These are phyloP conservation scores for Globisporangium canariense DNA, from an alignment of 352 stramenopile species.

Conservation along the genomic window DNA sequence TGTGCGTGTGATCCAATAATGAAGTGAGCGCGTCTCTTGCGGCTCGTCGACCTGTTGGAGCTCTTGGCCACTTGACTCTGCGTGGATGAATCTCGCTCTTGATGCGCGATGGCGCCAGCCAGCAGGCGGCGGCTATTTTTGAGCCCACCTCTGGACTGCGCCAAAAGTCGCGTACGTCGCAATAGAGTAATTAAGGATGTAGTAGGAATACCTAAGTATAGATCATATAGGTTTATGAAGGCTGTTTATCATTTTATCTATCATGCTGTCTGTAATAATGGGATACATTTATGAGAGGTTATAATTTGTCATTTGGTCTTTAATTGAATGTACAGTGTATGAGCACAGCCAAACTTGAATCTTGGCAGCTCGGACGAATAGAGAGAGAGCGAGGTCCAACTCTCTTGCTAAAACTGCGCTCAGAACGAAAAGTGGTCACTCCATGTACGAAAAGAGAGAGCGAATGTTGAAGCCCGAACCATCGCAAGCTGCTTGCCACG, in stretches of 20 bases:
- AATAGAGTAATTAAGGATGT: too few species aligned
- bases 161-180: not conserved
- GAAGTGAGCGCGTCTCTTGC: too few species aligned
- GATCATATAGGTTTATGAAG: not conserved
- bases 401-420: not conserved
- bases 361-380: not conserved
- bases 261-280: too few species aligned
- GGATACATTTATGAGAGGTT: not conserved
- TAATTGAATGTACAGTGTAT: not conserved
- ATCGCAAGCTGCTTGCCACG: conserved; percentile 1
- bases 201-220: not conserved
- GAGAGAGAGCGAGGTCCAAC: not conserved
- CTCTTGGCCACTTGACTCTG: not conserved
- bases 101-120: not conserved
- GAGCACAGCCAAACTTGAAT: not conserved
- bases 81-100: not conserved
- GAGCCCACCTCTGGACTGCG: not conserved
- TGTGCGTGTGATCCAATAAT: not conserved
- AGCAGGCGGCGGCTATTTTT: not conserved
- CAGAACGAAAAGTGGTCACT: not conserved
- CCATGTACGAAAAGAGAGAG: not conserved
- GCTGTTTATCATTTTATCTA: too few species aligned
- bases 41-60: not conserved
- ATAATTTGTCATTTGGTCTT: not conserved
- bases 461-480: not conserved